A percentile compares a stretch with the other conserved stretches of the same genome.
These are phyloP conservation scores for Colletotrichum simmondsii DNA, from an alignment of 2,329 filamentous ascomycete genomes.

Conservation along the genomic window DNA sequence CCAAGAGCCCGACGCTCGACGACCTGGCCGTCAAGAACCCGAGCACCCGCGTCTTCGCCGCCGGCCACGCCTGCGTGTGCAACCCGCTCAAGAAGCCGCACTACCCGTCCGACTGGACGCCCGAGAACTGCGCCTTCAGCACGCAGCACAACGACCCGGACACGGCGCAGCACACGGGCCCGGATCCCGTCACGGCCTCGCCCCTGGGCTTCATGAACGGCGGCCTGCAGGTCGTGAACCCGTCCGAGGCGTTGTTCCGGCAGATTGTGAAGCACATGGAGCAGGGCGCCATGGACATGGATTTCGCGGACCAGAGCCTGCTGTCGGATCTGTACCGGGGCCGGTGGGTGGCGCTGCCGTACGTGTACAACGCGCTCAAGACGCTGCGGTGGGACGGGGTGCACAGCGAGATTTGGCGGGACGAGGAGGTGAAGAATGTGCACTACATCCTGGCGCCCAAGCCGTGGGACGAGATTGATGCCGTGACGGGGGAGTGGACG, in stretches of 20 bases:
- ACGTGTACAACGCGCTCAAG: slow-evolving; percentile 72
- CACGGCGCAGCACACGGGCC: slow-evolving; percentile 56
- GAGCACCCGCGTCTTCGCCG: slow-evolving; percentile 75
- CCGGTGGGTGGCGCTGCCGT: slow-evolving; percentile 68
- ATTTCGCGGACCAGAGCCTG: slow-evolving; percentile 70
- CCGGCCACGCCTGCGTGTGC: slow-evolving; percentile 86
- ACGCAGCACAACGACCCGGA: slow-evolving; percentile 60
- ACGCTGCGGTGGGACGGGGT: slow-evolving; percentile 65
- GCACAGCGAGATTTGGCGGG: slow-evolving; percentile 66
- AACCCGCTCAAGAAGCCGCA: slow-evolving; percentile 83
- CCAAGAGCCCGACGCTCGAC: slow-evolving; percentile 16
- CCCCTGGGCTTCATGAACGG: slow-evolving; percentile 66
- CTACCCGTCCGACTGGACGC: slow-evolving; percentile 79
- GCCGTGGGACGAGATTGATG: slow-evolving; percentile 67
- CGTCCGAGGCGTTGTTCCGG: slow-evolving; percentile 57
- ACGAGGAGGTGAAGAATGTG: slow-evolving; percentile 68
- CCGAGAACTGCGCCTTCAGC: slow-evolving; percentile 68
- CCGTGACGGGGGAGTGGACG: slow-evolving; percentile 51
- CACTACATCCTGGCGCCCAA: slow-evolving; percentile 72
- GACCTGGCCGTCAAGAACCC: slow-evolving; percentile 26
- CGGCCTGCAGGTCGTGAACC: slow-evolving; percentile 68
- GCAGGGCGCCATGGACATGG: slow-evolving; percentile 56
- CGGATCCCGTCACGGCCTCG: slow-evolving; percentile 53
- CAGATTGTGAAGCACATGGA: slow-evolving; percentile 64
- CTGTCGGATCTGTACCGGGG: slow-evolving; percentile 65